Conservation (phyloP, 805 yeast genomes). For the Saccharomycopsis sp. region DNA sequence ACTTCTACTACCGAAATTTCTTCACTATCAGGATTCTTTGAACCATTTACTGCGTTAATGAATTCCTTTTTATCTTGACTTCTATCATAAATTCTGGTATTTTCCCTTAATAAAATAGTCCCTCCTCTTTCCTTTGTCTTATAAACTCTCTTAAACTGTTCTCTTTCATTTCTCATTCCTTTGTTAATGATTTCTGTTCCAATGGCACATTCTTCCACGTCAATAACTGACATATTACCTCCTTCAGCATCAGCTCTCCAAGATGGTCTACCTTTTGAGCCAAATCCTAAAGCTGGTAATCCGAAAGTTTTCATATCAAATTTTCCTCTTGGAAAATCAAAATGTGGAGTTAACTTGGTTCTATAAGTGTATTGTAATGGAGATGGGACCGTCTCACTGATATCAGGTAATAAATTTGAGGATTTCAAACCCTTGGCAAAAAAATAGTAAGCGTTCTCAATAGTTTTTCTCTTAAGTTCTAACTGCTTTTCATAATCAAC, state of each 20-base stretch:
- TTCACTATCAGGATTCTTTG: conserved; percentile 28
- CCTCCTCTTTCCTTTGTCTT: conserved; percentile 65
- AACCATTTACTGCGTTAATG: conserved; percentile 31
- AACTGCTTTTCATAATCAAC: conserved; percentile 66
- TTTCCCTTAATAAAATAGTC: conserved; percentile 75
- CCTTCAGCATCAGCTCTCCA: conserved; percentile 50
- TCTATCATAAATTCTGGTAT: conserved; percentile 34
- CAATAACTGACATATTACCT: conserved; percentile 59
- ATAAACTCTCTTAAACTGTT: conserved; percentile 36
- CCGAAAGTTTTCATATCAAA: conserved; percentile 28
- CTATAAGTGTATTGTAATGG: conserved; percentile 73
- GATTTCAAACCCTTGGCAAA: conserved; percentile 51
- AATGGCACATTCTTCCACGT: conserved; percentile 88
- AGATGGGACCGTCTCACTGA: conserved; percentile 59
- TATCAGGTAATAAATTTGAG: conserved; percentile 40
- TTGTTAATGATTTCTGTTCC: conserved; percentile 72
- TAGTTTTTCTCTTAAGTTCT: conserved; percentile 59
- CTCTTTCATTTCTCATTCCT: conserved; percentile 65
- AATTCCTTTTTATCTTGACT: conserved; percentile 23
- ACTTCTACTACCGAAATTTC: conserved; percentile 28
- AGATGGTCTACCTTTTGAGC: conserved; percentile 66
- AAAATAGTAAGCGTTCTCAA: conserved; percentile 69
- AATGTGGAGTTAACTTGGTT: conserved; percentile 94
- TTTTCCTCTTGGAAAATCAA: conserved; percentile 55
- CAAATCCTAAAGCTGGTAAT: conserved; percentile 77